phyloP scores from a whole-genome alignment of 2,329 filamentous ascomycete genomes.

The Mariannaea elegans region DNA sequence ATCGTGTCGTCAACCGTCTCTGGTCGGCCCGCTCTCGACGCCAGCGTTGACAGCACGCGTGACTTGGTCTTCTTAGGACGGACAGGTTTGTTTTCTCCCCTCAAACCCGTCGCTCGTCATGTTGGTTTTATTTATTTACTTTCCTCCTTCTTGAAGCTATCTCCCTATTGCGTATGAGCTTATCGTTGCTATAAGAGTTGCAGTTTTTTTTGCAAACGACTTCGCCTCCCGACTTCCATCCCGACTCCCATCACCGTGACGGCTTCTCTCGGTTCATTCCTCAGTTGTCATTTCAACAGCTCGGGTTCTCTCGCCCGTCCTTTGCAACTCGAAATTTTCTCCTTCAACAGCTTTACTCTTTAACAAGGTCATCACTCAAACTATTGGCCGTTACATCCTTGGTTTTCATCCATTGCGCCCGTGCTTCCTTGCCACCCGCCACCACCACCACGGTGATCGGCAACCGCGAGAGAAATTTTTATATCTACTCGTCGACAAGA shows the following conservation, averaged over 20 bases:
- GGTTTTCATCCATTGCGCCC: constrained; percentile 5
- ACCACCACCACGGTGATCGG: constrained; percentile 1
- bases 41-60: constrained; percentile 7
- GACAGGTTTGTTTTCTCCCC: not conserved
- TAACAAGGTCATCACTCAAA: not conserved
- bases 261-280: not conserved
- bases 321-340: not conserved
- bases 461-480: not conserved
- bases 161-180: not conserved
- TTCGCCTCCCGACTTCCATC: not conserved
- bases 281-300: not conserved
- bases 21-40: constrained; percentile 26
- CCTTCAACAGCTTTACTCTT: constrained; percentile 2
- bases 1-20: constrained; percentile 19
- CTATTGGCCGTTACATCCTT: not conserved
- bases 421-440: constrained; percentile 19
- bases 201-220: too few species aligned
- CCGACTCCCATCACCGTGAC: not conserved
- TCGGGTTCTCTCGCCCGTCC: not conserved
- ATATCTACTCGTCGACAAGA: not conserved
- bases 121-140: not conserved
- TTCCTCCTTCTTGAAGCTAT: not conserved
- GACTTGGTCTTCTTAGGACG: constrained; percentile 3
- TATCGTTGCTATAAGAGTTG: not conserved
- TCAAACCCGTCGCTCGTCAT: not conserved